Conservation (phyloP, 106 monocot species). For the Allium cepa region DNA sequence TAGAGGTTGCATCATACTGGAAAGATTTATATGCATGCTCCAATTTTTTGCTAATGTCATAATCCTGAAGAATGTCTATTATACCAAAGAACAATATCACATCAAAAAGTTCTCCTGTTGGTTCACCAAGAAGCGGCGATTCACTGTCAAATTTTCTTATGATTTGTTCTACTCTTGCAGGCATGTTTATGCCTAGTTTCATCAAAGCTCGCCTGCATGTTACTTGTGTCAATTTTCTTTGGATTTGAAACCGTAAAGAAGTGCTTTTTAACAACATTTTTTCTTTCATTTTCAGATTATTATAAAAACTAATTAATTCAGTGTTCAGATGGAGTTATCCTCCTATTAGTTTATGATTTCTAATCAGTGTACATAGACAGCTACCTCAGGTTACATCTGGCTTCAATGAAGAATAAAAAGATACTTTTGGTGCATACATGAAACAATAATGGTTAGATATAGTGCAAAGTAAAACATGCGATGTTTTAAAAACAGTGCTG, state of each 20-base stretch:
- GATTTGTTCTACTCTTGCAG: conserved; percentile 56
- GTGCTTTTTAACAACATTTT: too few relatives aligned
- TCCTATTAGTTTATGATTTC: too few relatives aligned
- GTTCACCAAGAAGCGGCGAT: conserved; percentile 39
- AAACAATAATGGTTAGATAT: too few relatives aligned
- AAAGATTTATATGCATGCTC: conserved; percentile 89
- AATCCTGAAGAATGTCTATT: conserved; percentile 92
- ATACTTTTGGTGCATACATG: neutral
- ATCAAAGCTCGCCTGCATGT: conserved; percentile 36
- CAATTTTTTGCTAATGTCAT: conserved; percentile 82
- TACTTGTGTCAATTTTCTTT: neutral
- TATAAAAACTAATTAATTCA: too few relatives aligned
- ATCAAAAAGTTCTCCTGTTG: conserved; percentile 53
- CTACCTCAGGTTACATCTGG: too few relatives aligned
- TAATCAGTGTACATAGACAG: too few relatives aligned
- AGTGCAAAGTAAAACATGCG: too few relatives aligned
- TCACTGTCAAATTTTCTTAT: conserved; percentile 28
- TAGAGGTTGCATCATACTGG: conserved; percentile 75
- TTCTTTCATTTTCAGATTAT: too few relatives aligned
- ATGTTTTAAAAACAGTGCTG: too few relatives aligned
- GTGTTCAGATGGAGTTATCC: too few relatives aligned
- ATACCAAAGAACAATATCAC: conserved; percentile 80
- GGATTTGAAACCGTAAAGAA: neutral
- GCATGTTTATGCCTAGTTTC: conserved; percentile 63
- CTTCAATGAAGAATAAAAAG: neutral